Evolutionary conservation across 163 green algal genomes (phyloP), one percentile per base, ranked within the genome.

Genomic region (Scenedesmus sp.): DNA sequence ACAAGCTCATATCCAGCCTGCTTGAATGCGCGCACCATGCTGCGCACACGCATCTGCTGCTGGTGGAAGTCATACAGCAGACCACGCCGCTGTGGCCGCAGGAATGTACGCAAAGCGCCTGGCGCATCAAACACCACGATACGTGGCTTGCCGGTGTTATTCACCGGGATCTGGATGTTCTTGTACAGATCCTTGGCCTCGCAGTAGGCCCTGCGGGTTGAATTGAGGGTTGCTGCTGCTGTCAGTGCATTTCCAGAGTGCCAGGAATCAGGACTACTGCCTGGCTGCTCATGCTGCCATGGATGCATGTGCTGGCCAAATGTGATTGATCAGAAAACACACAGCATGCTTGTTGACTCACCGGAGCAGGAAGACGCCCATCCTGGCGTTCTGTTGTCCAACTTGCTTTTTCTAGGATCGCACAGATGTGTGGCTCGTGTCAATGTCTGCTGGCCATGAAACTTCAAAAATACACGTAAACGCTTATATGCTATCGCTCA

Each of bases 61-160:
- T 91, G 73, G 30, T 86, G 73, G 49, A 91, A 87, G 43, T 91
- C 87, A 87, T 91, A 91, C 44, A 91, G 40, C 87, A 91, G 42
- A 1, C 87, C 87, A 10, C 87, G 53, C 13, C 83, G 72, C 24
- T 30, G 22, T 2, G 87, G 87, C 15, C 78, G 56, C 42, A 91
- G 78, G 87, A 87, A 91, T 33, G n/a, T 87, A 16, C 72, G 81
- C 78, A 91, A 33, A 26, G 87, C 73, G 40, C 78, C 87, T 40
- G 87, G 78, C 43, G 87, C 87, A 46, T 91, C 87, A 87, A 91
- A 91, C 24, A 91, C 87, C 33, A 91, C 78, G 20, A 91, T 73
- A 33, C 87, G 87, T 30, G 53, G 78, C 49, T 85, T 81, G 22
- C 59, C 56, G n/a, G 12, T 44, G 37, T 84, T 35, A 37, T 79